Evolutionary conservation across 495 filamentous ascomycete species (phyloP), one percentile per base, ranked within the genome.

Genomic region (Paragyromitra xinjiangensis): DNA sequence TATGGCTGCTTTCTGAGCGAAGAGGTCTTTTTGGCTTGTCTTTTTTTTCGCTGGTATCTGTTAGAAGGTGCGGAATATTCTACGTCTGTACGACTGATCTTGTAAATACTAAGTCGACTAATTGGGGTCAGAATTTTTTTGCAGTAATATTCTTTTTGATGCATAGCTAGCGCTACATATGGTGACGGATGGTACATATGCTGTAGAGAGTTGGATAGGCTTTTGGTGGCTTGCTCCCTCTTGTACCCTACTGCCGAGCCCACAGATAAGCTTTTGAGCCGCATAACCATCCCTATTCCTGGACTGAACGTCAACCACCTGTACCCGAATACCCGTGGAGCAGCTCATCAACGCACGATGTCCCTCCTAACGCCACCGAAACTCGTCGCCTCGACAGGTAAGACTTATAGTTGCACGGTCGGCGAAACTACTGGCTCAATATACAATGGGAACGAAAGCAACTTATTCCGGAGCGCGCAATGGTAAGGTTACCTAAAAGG

Each of bases 381-480:
- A 44, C 84, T 87, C 24, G 77, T 84, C 66, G 86, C 85, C n/a
- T 85, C 85, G 16, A 87, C 85, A 6, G 83, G 81, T 3, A 76
- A 82, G 12, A 83, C 70, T 0, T 85, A 84, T 51, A 74, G 64
- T 65, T 81, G 80, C 64, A 71, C 78, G 1, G 79, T 84, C 50
- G 50, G 55, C 16, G 79, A 81, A 48, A 82, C 78, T 1, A 34
- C 63, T 51, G 58, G 55, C 1, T 55, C 42, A 24, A 0, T 24
- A 37, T 29, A 58, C 63, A 75, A 66, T 63, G 58, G 65, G 26
- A 63, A 26, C 0, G 78, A 75, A 64, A 80, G 69, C 6, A 86
- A 86, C 73, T 87, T 87, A 81, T 91, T 91, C 82, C 91, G 89
- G 79, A 86, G 85, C 59, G 87, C 85, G 39, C 87, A 90, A 87